Conservation (phyloP, 2,329 filamentous ascomycete species). For the Aspergillus sp. region DNA sequence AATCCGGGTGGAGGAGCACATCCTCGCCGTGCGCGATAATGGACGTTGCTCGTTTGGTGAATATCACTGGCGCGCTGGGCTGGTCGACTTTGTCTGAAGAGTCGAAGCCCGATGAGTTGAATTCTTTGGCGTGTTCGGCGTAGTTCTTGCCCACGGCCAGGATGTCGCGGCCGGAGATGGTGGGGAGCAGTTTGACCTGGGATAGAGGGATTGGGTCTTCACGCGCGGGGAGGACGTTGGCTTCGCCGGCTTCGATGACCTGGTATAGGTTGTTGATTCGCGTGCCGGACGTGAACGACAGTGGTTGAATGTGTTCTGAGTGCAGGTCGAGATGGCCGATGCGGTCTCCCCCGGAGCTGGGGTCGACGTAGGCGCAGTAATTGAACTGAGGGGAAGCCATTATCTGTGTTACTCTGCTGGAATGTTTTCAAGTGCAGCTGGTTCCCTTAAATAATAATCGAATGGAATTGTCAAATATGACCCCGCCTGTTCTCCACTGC, state of each 20-base stretch:
- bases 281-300: constrained; percentile 3
- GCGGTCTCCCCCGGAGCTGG: not conserved
- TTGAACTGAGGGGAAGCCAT: not conserved
- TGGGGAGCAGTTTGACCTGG: constrained; percentile 46
- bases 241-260: constrained; percentile 50
- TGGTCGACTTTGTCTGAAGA: constrained; percentile 54
- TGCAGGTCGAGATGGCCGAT: constrained; percentile 7
- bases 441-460: too few species aligned
- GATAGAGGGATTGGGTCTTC: constrained; percentile 31
- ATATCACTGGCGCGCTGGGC: constrained; percentile 57
- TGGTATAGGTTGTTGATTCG: constrained; percentile 49
- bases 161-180: constrained; percentile 52
- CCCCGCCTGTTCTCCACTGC: too few species aligned
- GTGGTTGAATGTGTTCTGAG: not conserved
- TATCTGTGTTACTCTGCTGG: too few species aligned
- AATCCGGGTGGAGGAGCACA: constrained; percentile 48
- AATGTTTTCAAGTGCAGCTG: too few species aligned
- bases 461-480: too few species aligned
- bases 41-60: constrained; percentile 56
- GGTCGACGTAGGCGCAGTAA: constrained; percentile 5
- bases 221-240: constrained; percentile 35
- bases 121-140: constrained; percentile 57
- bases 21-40: constrained; percentile 52
- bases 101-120: constrained; percentile 57
- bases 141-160: constrained; percentile 61